phyloP scores from a whole-genome alignment of 331 rosid species.

The Acacia pycnantha region DNA sequence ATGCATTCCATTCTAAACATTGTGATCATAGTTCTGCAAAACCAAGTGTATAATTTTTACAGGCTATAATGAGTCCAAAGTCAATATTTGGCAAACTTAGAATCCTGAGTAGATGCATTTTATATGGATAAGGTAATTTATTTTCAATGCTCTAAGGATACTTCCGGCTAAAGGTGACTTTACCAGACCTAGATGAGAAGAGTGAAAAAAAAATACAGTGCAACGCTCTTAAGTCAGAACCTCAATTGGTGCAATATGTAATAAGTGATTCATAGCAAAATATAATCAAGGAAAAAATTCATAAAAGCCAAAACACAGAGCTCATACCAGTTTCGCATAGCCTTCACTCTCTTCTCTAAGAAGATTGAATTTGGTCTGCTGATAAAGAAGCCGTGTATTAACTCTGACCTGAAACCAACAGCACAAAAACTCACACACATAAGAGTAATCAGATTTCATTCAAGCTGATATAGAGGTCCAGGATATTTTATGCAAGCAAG shows the following conservation, averaged over 20 bases:
- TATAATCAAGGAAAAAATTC: not conserved
- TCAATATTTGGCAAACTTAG: not conserved
- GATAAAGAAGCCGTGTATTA: slow-evolving; percentile 95
- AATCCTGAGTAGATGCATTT: not conserved
- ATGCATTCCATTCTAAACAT: not conserved
- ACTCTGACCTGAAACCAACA: slow-evolving; percentile 85
- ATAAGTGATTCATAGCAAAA: slow-evolving; percentile 6
- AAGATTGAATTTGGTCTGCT: slow-evolving; percentile 97
- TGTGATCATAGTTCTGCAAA: not conserved
- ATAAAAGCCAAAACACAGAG: slow-evolving; percentile 7
- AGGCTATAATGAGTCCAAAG: not conserved
- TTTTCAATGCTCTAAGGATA: not conserved
- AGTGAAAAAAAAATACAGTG: not conserved
- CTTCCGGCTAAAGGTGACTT: not conserved
- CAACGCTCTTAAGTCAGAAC: not conserved
- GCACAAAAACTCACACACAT: slow-evolving; percentile 20
- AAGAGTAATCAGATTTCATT: not conserved
- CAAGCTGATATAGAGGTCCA: not conserved
- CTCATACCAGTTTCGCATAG: slow-evolving; percentile 93
- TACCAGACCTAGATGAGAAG: not conserved
- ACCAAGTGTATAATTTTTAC: not conserved
- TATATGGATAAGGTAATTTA: not conserved
- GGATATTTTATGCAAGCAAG: slow-evolving; percentile 13
- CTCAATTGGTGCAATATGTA: not conserved
- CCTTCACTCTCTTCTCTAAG: slow-evolving; percentile 99